Evolutionary conservation across 306 rosid genomes (phyloP).

Genomic region (Cicer judaicum): DNA sequence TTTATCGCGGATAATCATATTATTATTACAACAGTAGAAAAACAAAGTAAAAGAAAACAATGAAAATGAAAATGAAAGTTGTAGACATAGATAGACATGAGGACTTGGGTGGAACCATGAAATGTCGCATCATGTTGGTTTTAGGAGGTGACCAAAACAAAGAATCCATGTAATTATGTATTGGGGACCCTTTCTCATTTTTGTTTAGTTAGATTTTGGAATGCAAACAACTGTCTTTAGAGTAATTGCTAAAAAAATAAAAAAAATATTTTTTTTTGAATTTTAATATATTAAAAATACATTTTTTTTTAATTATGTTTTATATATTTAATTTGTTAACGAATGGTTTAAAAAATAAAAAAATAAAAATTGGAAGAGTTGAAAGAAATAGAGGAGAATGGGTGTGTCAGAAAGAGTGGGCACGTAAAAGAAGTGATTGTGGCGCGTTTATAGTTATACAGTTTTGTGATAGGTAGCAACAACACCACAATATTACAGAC

Average conservation of each 20-base stretch:
- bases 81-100: conserved; percentile 5
- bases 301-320: no score
- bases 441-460: conserved; percentile 18
- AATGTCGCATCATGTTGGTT: conserved; percentile 45
- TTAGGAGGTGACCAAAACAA: conserved; percentile 20
- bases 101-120: conserved; percentile 37
- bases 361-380: neutral
- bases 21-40: neutral
- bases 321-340: no score
- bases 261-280: no score
- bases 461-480: conserved; percentile 35
- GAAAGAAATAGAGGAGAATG: neutral
- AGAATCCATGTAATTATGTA: conserved; percentile 28
- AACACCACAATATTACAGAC: conserved; percentile 19
- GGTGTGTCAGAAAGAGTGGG: conserved; percentile 39
- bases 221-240: no score
- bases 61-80: neutral
- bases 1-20: no score
- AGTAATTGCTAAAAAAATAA: no score
- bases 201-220: neutral
- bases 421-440: conserved; percentile 35
- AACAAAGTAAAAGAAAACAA: neutral
- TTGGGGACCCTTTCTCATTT: neutral
- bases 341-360: neutral
- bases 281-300: no score